phyloP scores from a whole-genome alignment of 805 yeast species.

The Kluyveromyces siamensis region DNA sequence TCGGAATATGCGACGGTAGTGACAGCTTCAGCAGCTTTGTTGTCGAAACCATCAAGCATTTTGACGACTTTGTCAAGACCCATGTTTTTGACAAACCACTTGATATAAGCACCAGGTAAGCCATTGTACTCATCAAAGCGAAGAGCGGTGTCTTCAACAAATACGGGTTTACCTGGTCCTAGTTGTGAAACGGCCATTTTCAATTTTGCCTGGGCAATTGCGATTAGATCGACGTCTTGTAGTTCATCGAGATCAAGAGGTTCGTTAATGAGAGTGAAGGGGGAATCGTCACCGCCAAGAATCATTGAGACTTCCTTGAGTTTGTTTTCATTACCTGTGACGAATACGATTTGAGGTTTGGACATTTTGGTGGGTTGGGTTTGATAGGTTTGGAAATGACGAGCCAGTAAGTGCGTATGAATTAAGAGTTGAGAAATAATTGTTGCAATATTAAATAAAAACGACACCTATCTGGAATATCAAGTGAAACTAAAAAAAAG shows the following conservation, averaged over 20 bases:
- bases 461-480: neutral
- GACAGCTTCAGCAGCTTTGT: conserved; percentile 77
- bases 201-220: conserved; percentile 76
- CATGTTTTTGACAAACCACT: conserved; percentile 77
- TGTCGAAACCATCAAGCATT: conserved; percentile 72
- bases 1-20: conserved; percentile 90
- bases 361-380: neutral
- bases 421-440: too few relatives aligned
- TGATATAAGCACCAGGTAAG: conserved; percentile 91
- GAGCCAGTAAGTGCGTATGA: too few relatives aligned
- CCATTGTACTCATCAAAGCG: conserved; percentile 73
- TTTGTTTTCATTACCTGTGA: conserved; percentile 86
- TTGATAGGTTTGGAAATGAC: too few relatives aligned
- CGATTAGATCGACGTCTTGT: conserved; percentile 75
- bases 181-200: conserved; percentile 52
- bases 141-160: conserved; percentile 92
- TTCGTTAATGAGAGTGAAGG: conserved; percentile 42
- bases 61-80: conserved; percentile 73
- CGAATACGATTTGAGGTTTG: conserved; percentile 44
- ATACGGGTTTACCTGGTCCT: conserved; percentile 60
- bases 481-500: neutral
- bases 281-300: conserved; percentile 30
- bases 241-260: conserved; percentile 79
- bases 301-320: conserved; percentile 76
- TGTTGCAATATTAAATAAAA: too few relatives aligned